Conservation (phyloP, 106 monocot genomes). For the Platanthera guangdongensis region DNA sequence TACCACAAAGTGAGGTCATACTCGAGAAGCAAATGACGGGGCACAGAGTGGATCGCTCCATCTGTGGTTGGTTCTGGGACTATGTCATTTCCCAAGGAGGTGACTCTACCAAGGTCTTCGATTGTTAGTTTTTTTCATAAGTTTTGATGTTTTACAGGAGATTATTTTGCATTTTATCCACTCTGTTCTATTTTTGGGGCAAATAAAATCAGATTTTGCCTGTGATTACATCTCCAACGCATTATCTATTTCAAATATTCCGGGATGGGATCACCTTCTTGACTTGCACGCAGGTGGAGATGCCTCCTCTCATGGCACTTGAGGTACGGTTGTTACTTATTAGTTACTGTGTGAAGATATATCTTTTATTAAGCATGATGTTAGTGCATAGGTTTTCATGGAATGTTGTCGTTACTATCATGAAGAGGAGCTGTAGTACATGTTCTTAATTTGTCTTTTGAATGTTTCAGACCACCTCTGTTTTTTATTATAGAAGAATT, state of each 20-base stretch:
- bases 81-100: slow-evolving; percentile 54
- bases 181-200: background rate
- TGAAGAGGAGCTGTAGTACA: background rate
- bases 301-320: slow-evolving; percentile 82
- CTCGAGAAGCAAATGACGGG: slow-evolving; percentile 89
- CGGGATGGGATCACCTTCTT: slow-evolving; percentile 77
- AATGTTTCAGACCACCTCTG: background rate
- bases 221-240: slow-evolving; percentile 83
- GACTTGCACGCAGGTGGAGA: slow-evolving; percentile 86
- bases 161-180: background rate
- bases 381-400: background rate
- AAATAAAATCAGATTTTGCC: slow-evolving; percentile 42
- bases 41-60: slow-evolving; percentile 77
- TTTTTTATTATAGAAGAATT: too few relatives aligned
- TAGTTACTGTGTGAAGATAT: background rate
- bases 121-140: background rate
- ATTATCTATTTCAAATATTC: slow-evolving; percentile 79
- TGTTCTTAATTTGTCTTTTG: background rate
- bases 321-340: slow-evolving; percentile 34
- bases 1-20: slow-evolving; percentile 77
- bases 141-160: background rate
- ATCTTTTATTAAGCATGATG: background rate
- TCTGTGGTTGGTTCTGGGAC: slow-evolving; percentile 93
- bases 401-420: background rate
- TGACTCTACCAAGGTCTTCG: slow-evolving; percentile 56